Conservation (phyloP, 306 rosid genomes). For the Datisca glomerata region DNA sequence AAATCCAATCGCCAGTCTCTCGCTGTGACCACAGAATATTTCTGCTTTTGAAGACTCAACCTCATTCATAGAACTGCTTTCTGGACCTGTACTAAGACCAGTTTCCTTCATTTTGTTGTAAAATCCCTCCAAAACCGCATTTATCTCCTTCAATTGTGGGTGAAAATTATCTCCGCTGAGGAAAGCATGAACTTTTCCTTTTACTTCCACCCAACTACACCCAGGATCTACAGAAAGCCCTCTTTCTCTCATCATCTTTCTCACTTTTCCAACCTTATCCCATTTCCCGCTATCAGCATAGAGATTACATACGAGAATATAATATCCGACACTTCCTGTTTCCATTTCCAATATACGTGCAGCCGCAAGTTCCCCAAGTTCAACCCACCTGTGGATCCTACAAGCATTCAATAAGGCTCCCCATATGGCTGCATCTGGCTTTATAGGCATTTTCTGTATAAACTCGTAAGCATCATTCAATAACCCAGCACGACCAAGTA, state of each 20-base stretch:
- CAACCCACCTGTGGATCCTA: slow-evolving; percentile 52
- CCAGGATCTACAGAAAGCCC: slow-evolving; percentile 77
- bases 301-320: slow-evolving; percentile 61
- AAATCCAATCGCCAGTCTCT: slow-evolving; percentile 65
- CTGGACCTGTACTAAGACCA: slow-evolving; percentile 23
- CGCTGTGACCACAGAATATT: slow-evolving; percentile 90
- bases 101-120: slow-evolving; percentile 59
- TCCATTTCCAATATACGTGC: slow-evolving; percentile 44
- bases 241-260: slow-evolving; percentile 58
- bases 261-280: slow-evolving; percentile 61
- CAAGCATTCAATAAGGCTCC: slow-evolving; percentile 87
- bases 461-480: slow-evolving; percentile 56
- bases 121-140: slow-evolving; percentile 51
- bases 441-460: slow-evolving; percentile 57
- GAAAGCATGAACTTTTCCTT: slow-evolving; percentile 83
- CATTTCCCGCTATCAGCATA: slow-evolving; percentile 56
- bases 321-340: slow-evolving; percentile 51
- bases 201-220: slow-evolving; percentile 87
- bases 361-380: slow-evolving; percentile 82
- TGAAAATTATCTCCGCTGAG: slow-evolving; percentile 62
- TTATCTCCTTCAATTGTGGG: slow-evolving; percentile 52
- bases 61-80: slow-evolving; percentile 22
- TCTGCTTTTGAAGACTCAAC: slow-evolving; percentile 76
- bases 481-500: slow-evolving; percentile 66
- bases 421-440: slow-evolving; percentile 81